Evolutionary conservation across 1,139 yeast genomes (phyloP).

Genomic region (Citeromyces siamensis): DNA sequence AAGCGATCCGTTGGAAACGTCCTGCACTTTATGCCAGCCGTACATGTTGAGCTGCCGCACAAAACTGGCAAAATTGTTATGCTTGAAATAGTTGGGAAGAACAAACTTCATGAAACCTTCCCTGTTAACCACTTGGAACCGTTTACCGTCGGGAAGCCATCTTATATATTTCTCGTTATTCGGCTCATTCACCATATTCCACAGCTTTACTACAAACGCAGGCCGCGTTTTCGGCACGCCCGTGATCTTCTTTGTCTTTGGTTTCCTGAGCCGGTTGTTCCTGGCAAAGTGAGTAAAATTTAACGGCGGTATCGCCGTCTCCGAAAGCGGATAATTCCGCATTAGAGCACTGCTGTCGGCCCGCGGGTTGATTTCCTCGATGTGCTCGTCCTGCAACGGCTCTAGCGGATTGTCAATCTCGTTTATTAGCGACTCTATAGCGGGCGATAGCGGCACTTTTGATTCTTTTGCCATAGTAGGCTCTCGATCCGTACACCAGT

Average conservation of each 20-base stretch:
- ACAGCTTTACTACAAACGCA: constrained; percentile 82
- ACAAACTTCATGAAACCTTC: constrained; percentile 79
- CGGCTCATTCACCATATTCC: constrained; percentile 91
- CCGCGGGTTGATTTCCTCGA: neutral
- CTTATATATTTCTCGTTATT: constrained; percentile 55
- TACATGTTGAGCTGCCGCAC: constrained; percentile 96
- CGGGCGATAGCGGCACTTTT: neutral
- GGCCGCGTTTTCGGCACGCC: constrained; percentile 38
- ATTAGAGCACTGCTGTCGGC: neutral
- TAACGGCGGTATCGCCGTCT: neutral
- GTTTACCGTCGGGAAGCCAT: constrained; percentile 80
- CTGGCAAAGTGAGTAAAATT: neutral
- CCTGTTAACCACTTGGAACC: constrained; percentile 74
- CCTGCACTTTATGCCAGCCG: constrained; percentile 96
- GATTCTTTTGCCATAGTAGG: no score
- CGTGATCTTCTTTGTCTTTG: constrained; percentile 15
- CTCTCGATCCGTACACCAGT: no score
- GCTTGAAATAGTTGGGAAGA: constrained; percentile 86
- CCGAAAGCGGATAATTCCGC: neutral
- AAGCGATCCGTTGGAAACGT: constrained; percentile 55
- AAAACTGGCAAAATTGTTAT: constrained; percentile 87
- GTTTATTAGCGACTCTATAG: neutral
- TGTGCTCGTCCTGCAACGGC: neutral
- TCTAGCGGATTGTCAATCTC: neutral
- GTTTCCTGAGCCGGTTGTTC: constrained; percentile 5